Evolutionary conservation across 257 asterid species (phyloP).

Genomic region (Gentiana dahurica): DNA sequence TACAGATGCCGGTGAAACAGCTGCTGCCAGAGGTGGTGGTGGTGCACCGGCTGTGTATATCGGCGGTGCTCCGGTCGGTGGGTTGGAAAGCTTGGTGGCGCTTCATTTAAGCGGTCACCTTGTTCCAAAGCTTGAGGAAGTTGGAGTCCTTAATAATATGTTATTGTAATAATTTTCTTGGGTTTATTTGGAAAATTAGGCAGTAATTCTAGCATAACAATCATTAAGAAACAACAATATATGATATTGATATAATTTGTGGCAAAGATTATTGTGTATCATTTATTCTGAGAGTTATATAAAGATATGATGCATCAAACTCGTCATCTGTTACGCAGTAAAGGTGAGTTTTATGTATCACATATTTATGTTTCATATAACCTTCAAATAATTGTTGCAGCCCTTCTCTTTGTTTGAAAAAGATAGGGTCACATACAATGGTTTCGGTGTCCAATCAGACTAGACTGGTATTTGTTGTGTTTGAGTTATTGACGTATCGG

Average conservation of each 20-base stretch:
- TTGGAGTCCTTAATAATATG: conserved; percentile 52
- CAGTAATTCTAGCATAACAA: too few species aligned
- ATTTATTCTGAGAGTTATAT: not conserved
- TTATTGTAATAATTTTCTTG: conserved; percentile 22
- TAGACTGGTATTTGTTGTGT: too few species aligned
- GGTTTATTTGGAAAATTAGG: not conserved
- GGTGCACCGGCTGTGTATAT: conserved; percentile 59
- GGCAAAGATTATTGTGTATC: conserved; percentile 4
- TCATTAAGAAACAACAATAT: not conserved
- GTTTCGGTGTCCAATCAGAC: too few species aligned
- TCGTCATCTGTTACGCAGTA: too few species aligned
- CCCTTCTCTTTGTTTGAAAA: too few species aligned
- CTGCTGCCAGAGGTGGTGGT: conserved; percentile 12
- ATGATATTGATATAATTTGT: not conserved
- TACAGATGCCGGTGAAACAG: not conserved
- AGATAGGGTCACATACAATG: too few species aligned
- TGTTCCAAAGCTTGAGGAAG: conserved; percentile 80
- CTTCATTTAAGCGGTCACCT: conserved; percentile 74
- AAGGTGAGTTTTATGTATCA: too few species aligned
- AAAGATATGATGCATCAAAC: too few species aligned
- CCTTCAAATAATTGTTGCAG: too few species aligned
- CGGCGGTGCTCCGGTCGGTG: conserved; percentile 85
- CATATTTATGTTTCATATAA: too few species aligned
- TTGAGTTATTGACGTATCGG: too few species aligned
- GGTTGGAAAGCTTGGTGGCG: conserved; percentile 70